Evolutionary conservation across 179 eudicot species (phyloP), one percentile per base, ranked within the genome.

Genomic region (Silene noctiflora): DNA sequence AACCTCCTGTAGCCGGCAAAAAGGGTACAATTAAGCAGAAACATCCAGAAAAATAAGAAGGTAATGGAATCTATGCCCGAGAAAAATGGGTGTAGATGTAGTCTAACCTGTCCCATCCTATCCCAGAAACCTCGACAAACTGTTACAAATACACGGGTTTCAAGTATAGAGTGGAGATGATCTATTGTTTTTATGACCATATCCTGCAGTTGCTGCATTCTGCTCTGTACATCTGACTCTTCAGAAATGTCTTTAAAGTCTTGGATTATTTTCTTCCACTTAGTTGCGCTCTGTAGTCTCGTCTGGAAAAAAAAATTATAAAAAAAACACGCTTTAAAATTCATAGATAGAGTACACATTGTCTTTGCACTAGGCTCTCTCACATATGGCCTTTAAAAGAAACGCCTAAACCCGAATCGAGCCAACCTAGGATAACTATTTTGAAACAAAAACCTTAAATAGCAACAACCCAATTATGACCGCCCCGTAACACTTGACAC

Each of bases 41-140:
- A 17, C 64, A 48, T 51, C 14, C 14, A 10, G 33, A 1, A 71
- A 59, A 20, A 5, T 19, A 46, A 25, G 59, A 31, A n/a, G 17
- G 51, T n/a, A 5, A 8, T n/a, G 35, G n/a, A 11, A 72, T 13
- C 10, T 56, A 72, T 33, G 44, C 25, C 19, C 19, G 20, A 58
- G 59, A 65, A n/a, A n/a, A 31, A 4, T 22, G 22, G 31, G 46
- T 39, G 1, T 39, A 69, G 66, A 13, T 46, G 53, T 33, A 14
- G 55, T 46, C 79, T 59, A 65, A 82, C 97, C 97, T 91, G 87
- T 69, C 97, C 97, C 90, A 91, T 84, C 39, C 88, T 81, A 65
- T 91, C 97, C 97, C 97, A 91, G 75, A 86, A 88, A 12, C 97
- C 93, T 75, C 93, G 88, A 67, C 88, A 87, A 19, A 84, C 77